A percentile compares a stretch with the other conserved stretches of the same genome.
Conservation (phyloP, 169 alveolate species). For the Eimeria necatrix region DNA sequence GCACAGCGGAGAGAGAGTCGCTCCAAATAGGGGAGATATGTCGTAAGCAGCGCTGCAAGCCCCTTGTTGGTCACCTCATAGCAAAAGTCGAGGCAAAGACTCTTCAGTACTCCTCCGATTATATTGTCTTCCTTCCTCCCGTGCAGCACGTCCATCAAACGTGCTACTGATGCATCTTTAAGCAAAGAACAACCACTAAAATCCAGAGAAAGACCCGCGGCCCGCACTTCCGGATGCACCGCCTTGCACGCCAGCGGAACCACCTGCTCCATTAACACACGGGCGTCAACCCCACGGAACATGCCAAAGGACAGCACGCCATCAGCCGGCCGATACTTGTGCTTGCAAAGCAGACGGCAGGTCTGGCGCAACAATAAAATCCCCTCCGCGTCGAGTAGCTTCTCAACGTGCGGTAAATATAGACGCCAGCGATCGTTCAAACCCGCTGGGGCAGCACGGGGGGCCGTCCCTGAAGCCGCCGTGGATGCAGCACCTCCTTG, state of each 20-base stretch:
- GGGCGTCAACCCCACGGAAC: constrained; percentile 83
- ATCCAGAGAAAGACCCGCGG: constrained; percentile 85
- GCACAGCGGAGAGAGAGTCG: constrained; percentile 90
- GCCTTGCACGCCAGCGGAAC: constrained; percentile 82
- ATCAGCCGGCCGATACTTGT: constrained; percentile 80
- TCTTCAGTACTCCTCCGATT: constrained; percentile 86
- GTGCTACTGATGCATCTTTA: constrained; percentile 89
- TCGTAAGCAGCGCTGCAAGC: constrained; percentile 90
- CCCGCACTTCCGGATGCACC: constrained; percentile 79
- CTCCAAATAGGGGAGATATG: constrained; percentile 90
- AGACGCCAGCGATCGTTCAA: constrained; percentile 81
- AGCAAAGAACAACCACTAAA: constrained; percentile 89
- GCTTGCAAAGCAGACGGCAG: constrained; percentile 78
- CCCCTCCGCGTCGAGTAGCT: constrained; percentile 81
- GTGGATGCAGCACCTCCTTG: constrained; percentile 27
- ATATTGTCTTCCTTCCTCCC: constrained; percentile 84
- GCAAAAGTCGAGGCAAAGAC: constrained; percentile 90
- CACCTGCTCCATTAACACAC: constrained; percentile 80
- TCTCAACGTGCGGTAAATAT: constrained; percentile 74
- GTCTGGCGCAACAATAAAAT: constrained; percentile 80
- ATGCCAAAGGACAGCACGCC: constrained; percentile 73
- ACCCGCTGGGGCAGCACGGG: constrained; percentile 63
- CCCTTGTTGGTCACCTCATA: constrained; percentile 91
- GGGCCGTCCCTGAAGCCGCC: constrained; percentile 52
- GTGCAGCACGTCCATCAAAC: constrained; percentile 86